Base-by-base conservation (phyloP, 495 filamentous ascomycete genomes). In the Lichenothelia convexa region DNA sequence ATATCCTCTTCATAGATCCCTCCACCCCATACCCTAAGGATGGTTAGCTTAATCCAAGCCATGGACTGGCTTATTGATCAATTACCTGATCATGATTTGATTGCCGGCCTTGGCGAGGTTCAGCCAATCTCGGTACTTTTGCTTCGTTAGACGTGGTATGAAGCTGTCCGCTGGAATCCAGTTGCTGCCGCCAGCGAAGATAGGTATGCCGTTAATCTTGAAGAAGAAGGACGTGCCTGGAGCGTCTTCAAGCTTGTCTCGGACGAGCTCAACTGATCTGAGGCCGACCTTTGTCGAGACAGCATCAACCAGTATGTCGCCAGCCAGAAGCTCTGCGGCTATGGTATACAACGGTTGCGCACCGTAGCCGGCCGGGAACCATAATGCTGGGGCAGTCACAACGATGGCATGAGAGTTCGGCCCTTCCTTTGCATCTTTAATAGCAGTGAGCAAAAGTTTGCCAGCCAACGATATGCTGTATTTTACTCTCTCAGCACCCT, bases 1-100 rank as follows among this genome's bases (percentile, higher is more conserved):
- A 60, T 58, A 29, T 78, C 65, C 21, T 76, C 65, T 45, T 83
- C 80, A 55, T 78, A 84, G 39, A 79, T 73, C 23, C 79, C 80
- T 24, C 80, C 79, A 9, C 76, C 80, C 78, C 80, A 85, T 19
- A 83, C 69, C 6, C 72, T 74, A 43, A 17, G n/a, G 8, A 20
- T 3, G 30, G 29, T 19, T 24, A 8, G 17, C 15, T 11, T 19
- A 9, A 3, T 13, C 11, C 16, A 31, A 11, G 16, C 9, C 9
- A 36, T 21, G 7, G n/a, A n/a, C n/a, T n/a, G n/a, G n/a, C n/a
- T 26, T 5, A 7, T 32, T 13, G 26, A 18, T 12, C 24, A 51
- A 57, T 19, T 59, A 74, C 70, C 73, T 54, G 40, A 75, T 65
- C 74, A 79, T 86, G 23, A 64, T 54, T 44, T 86, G 80, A 47